Base-by-base conservation (phyloP, 768 basidiomycete species). In the Tricholoma furcatifolium region DNA sequence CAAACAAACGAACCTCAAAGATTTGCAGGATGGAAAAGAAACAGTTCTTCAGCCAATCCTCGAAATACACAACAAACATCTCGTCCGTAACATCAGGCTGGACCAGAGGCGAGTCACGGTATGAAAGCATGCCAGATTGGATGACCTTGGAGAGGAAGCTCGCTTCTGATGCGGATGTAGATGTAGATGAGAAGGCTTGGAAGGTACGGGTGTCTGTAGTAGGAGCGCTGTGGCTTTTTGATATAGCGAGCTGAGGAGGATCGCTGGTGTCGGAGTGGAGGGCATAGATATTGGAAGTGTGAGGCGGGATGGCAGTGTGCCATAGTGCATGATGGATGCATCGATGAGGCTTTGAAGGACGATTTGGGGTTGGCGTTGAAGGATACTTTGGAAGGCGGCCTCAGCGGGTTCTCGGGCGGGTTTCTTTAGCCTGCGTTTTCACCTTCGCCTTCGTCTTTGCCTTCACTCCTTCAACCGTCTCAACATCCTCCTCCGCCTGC, bases 21-120 rank as follows among this genome's bases (percentile, higher is more conserved):
- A 91, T 83, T 66, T 96, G 91, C 3, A 98, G 80, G 35, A 97
- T 69, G 2, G 86, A 85, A 71, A 96, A 98, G 73, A 97, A 98
- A 68, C 88, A 98, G 58, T 93, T 94, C 72, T 99, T 99, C 45
- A 98, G 67, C 91, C 93, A 98, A 62, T 98, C 96, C 68, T 99
- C 97, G 67, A 97, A 98, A 55, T 87, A 88, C 3, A 87, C 53
- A 5, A 94, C 61, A 0, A 98, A 69, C 65, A 91, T 82, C 47
- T 82, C 75, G 52, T 95, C 89, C 0, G 87, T 85, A 24, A 82
- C 75, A n/a, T 71, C 69, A 0, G 82, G 78, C 65, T 87, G 85
- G 1, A 73, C 66, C 61, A 95, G 95, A n/a, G n/a, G n/a, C n/a
- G n/a, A n/a, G 64, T 96, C 94, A 7, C 91, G 87, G 64, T 98